Evolutionary conservation across 495 filamentous ascomycete species (phyloP).

Genomic region (Hypomontagnella monticulosa): DNA sequence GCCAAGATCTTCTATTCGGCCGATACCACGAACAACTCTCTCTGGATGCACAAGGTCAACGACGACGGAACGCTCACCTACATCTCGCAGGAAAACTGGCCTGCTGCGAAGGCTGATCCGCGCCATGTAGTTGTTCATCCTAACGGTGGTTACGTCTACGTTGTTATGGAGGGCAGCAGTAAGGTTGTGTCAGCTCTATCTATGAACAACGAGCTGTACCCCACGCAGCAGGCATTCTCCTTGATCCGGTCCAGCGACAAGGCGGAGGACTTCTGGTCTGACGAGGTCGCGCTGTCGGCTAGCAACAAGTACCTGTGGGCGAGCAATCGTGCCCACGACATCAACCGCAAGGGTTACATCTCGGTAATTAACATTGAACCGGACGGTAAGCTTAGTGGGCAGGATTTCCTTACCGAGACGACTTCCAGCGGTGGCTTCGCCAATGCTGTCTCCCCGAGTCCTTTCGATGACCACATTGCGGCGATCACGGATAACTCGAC

Average conservation of each 20-base stretch:
- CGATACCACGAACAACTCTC: conserved; percentile 45
- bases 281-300: conserved; percentile 50
- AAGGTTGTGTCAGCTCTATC: conserved; percentile 31
- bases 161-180: conserved; percentile 45
- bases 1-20: conserved; percentile 45
- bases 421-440: conserved; percentile 47
- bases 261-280: conserved; percentile 46
- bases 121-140: conserved; percentile 46
- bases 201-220: conserved; percentile 12
- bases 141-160: conserved; percentile 44
- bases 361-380: conserved; percentile 43
- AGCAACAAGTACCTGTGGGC: conserved; percentile 48
- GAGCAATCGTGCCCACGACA: conserved; percentile 42
- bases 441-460: conserved; percentile 46
- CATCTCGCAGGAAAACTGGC: conserved; percentile 19
- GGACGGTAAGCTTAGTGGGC: conserved; percentile 41
- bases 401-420: conserved; percentile 47
- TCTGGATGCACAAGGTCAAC: conserved; percentile 51
- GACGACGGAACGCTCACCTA: conserved; percentile 27
- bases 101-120: conserved; percentile 37
- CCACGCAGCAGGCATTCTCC: conserved; percentile 5
- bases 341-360: conserved; percentile 43
- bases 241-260: conserved; percentile 19
- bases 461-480: conserved; percentile 47
- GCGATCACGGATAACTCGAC: conserved; percentile 47